Percentiles rank a stretch among this genome's conserved stretches.
Conservation (phyloP, 352 stramenopile genomes). For the Phytophthora parvispora region DNA sequence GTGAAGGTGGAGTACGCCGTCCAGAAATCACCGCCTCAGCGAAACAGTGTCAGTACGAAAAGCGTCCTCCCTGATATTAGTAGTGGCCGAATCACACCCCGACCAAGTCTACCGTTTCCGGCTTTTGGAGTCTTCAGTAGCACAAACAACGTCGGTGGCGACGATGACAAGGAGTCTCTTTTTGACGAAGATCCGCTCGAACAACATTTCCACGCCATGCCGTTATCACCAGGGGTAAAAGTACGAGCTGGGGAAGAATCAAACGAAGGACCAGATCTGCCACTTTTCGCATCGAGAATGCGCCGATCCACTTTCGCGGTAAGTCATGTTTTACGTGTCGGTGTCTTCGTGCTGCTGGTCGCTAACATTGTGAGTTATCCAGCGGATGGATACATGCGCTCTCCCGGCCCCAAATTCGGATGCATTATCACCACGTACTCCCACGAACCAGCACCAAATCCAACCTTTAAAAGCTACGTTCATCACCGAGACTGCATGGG, state of each 20-base stretch:
- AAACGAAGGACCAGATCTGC: slow-evolving; percentile 35
- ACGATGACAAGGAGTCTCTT: neutral
- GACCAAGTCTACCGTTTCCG: slow-evolving; percentile 1
- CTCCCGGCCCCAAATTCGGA: slow-evolving; percentile 6
- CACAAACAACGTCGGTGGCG: neutral
- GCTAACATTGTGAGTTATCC: slow-evolving; percentile 4
- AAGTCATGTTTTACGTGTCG: no score
- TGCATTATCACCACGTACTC: neutral
- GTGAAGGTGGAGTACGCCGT: slow-evolving; percentile 32
- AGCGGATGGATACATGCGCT: slow-evolving; percentile 28
- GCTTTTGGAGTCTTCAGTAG: slow-evolving; percentile 11
- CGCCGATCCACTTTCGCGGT: slow-evolving; percentile 42
- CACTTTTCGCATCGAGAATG: slow-evolving; percentile 36
- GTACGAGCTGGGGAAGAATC: slow-evolving; percentile 29
- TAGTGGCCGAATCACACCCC: neutral
- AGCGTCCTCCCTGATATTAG: slow-evolving; percentile 24
- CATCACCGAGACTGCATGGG: slow-evolving; percentile 28
- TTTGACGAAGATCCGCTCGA: slow-evolving; percentile 23
- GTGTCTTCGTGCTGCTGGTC: neutral
- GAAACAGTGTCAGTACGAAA: slow-evolving; percentile 7
- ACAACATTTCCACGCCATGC: slow-evolving; percentile 42
- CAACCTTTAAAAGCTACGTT: slow-evolving; percentile 13
- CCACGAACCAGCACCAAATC: neutral
- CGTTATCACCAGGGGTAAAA: slow-evolving; percentile 44
- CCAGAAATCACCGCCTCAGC: neutral